phyloP scores from a whole-genome alignment of 352 stramenopile genomes.

The Aphanomyces stellatus region DNA sequence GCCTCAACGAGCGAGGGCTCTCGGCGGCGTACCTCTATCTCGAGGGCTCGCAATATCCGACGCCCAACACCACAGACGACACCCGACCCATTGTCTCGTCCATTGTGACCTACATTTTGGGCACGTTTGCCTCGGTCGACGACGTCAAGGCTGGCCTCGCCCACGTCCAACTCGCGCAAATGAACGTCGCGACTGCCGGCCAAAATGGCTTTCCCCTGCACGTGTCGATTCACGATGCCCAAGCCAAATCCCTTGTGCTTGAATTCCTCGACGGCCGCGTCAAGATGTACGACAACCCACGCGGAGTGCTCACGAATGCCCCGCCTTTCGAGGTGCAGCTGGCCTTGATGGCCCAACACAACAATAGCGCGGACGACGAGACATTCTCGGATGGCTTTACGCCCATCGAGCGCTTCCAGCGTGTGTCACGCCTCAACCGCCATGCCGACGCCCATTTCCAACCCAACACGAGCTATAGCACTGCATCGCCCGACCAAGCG shows the following conservation, averaged over 20 bases:
- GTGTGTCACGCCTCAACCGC: background rate
- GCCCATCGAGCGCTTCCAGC: background rate
- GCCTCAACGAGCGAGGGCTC: slow-evolving; percentile 41
- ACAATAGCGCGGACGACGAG: background rate
- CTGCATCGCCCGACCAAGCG: slow-evolving; percentile 39
- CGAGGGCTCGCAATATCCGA: slow-evolving; percentile 38
- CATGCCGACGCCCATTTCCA: background rate
- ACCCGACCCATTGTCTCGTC: slow-evolving; percentile 43
- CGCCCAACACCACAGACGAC: slow-evolving; percentile 17
- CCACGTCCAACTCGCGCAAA: slow-evolving; percentile 34
- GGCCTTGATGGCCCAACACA: slow-evolving; percentile 17
- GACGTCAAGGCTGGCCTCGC: slow-evolving; percentile 42
- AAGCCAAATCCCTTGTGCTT: slow-evolving; percentile 50
- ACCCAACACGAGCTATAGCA: slow-evolving; percentile 28
- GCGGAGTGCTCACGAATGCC: slow-evolving; percentile 58
- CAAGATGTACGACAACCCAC: slow-evolving; percentile 48
- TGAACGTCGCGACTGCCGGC: slow-evolving; percentile 27
- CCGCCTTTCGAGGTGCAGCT: slow-evolving; percentile 36
- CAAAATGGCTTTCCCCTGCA: slow-evolving; percentile 38
- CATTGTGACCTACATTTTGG: slow-evolving; percentile 54
- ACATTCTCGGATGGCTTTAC: background rate
- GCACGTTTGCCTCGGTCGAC: slow-evolving; percentile 49
- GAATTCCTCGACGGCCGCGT: slow-evolving; percentile 50
- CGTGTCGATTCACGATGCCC: slow-evolving; percentile 47
- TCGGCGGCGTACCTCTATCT: slow-evolving; percentile 45